Evolutionary conservation across 176 grass and related monocot species (phyloP), one percentile per base, ranked within the genome.

Genomic region (Rhynchospora tenuis): DNA sequence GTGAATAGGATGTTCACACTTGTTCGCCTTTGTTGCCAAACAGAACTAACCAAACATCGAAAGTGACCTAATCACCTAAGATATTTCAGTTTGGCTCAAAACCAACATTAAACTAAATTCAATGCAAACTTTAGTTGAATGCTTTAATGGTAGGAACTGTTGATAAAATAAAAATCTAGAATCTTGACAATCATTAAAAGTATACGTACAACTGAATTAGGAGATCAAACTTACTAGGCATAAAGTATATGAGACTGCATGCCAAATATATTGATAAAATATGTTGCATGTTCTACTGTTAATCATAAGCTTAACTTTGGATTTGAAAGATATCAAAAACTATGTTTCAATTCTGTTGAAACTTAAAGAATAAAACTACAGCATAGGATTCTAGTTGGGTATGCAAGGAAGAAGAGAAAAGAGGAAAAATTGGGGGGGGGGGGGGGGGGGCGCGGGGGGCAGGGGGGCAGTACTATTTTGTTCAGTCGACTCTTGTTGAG

Each of bases 381-480:
- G 22, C 14, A 15, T 9, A 64, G 33, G 33, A 33, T 80, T 12
- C 16, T 15, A 80, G 76, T 58, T 56, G 15, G 7, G 16, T 59
- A n/a, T 43, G 8, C 42, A 31, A 59, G 20, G 2, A 86, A 28
- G 7, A 45, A 54, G 19, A 75, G 7, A 59, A 57, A 64, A 10
- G 64, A 73, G 5, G 0, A 60, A 51, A 9, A 13, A 63, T 26
- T 26, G 4, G 2, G 5, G 33, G 33, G 2, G 33, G 2, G 33
- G 33, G 33, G 33, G 3, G 3, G 1, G 33, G 33, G 33, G 33
- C n/a, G n/a, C n/a, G 33, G 2, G 33, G 33, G 33, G 33, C 5
- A 4, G 1, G 33, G 33, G 33, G 33, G 31, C 2, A 42, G 56
- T 95, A 99, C 96, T 86, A 52, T 78, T 90, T 78, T 83, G 68